These are phyloP conservation scores for Coccomyxa sp. DNA, from an alignment of 139 green algal species.

Conservation along the genomic window DNA sequence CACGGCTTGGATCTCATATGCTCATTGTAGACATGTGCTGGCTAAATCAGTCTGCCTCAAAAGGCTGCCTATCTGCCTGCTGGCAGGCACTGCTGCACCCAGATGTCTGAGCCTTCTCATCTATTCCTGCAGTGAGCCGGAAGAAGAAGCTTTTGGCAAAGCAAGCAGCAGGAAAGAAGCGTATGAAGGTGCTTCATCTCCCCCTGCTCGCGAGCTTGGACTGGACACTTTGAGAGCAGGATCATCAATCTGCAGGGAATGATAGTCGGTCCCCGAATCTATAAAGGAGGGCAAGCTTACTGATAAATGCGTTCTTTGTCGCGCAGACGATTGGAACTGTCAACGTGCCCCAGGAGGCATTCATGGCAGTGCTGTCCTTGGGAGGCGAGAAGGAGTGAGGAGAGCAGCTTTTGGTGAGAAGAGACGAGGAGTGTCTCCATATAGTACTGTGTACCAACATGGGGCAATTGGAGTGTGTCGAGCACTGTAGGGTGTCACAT, in stretches of 20 bases:
- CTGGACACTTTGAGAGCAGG: background rate
- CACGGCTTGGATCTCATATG: too few relatives aligned
- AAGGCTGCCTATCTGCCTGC: too few relatives aligned
- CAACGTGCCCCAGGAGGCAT: conserved; percentile 81
- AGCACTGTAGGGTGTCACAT: too few relatives aligned
- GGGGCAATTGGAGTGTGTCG: too few relatives aligned
- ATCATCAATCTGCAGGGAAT: background rate
- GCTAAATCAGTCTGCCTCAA: too few relatives aligned
- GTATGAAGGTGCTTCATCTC: conserved; percentile 63
- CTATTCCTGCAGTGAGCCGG: too few relatives aligned
- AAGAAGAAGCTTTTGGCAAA: conserved; percentile 99
- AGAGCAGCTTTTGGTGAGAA: background rate
- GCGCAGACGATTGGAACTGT: conserved; percentile 57
- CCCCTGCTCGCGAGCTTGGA: background rate
- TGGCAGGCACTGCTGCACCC: too few relatives aligned
- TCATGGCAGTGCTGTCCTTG: conserved; percentile 81
- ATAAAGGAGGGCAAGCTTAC: background rate
- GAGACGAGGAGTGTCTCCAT: too few relatives aligned
- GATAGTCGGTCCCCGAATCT: background rate
- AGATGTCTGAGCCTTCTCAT: too few relatives aligned
- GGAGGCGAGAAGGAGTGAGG: background rate
- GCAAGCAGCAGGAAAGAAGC: conserved; percentile 95
- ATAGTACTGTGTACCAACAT: too few relatives aligned
- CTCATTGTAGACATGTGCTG: too few relatives aligned
- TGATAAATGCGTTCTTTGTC: background rate